phyloP scores from a whole-genome alignment of 2,329 filamentous ascomycete genomes.

The Fusarium nelsonii region DNA sequence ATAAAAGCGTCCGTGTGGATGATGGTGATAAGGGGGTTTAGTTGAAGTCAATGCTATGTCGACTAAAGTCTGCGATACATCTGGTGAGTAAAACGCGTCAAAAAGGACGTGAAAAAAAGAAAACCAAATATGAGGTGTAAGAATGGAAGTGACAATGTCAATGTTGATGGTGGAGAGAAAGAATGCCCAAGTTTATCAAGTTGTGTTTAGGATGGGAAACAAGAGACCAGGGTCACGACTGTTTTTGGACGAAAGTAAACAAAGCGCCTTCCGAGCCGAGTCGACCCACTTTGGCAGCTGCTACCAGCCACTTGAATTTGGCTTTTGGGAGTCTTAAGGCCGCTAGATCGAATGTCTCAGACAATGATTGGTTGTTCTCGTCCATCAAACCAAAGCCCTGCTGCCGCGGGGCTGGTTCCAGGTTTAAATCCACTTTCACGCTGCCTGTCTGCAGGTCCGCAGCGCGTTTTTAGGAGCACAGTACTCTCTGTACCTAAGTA shows the following conservation, averaged over 20 bases:
- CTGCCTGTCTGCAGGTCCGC: conserved; percentile 7
- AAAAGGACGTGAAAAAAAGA: conserved; percentile 25
- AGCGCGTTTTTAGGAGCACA: conserved; percentile 1
- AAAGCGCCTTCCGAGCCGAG: conserved; percentile 37
- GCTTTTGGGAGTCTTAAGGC: conserved; percentile 2
- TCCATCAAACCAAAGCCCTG: conserved; percentile 14
- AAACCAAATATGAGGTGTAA: conserved; percentile 30
- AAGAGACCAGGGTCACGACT: conserved; percentile 37
- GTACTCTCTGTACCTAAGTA: too few species aligned
- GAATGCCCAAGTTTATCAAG: conserved; percentile 35
- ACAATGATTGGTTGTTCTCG: conserved; percentile 6
- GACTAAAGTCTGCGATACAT: conserved; percentile 30
- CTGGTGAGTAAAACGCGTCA: conserved; percentile 28
- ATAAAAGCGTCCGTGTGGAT: conserved; percentile 21
- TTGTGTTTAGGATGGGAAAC: conserved; percentile 43
- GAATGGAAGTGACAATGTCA: conserved; percentile 21
- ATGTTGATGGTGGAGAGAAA: conserved; percentile 28
- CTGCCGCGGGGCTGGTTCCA: conserved; percentile 22
- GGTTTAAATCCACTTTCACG: conserved; percentile 13
- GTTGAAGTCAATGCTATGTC: conserved; percentile 41
- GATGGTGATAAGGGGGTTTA: conserved; percentile 8
- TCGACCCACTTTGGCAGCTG: conserved; percentile 26
- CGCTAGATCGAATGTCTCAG: conserved; percentile 4
- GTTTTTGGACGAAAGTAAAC: conserved; percentile 55
- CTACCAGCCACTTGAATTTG: conserved; percentile 20